Base-by-base conservation (phyloP, 345 rosid genomes). In the Camelina hispida region DNA sequence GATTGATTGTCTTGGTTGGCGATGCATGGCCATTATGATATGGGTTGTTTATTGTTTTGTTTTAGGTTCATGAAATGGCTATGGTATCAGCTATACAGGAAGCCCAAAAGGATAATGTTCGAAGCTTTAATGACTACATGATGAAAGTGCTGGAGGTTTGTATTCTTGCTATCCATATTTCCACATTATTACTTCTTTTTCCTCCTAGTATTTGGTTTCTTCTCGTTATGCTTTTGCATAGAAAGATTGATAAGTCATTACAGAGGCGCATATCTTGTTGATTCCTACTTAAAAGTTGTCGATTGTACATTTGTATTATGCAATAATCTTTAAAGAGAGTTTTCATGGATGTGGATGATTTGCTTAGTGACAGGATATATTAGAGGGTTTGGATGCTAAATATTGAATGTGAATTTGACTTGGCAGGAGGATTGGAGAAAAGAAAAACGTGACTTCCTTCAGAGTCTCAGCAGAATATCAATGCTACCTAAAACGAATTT, bases 21-120 rank as follows among this genome's bases (percentile, higher is more conserved):
- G 0, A 44, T 30, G 51, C 52, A 46, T 32, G 50, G 69, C 44
- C 14, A 14, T 55, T 56, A 23, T 68, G 48, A 40, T 38, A 28
- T 53, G 58, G 3, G 22, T 10, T 43, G 15, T 46, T 32, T 28
- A 34, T 20, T 58, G 7, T 23, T 42, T 22, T 10, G 10, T 12
- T 40, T 6, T 72, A 95, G 99, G 94, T 95, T 78, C 99, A 89
- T 85, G 99, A 92, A 84, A 89, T 95, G 93, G 93, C 98, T 73
- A 88, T 95, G 89, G 96, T 95, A 37, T 95, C 97, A 47, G 91
- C 98, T 66, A 87, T 95, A 71, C 99, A 95, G 72, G 93, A 92
- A 90, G 97, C 98, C 65, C 99, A 92, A 75, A 90, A 89, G 84
- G 99, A 95, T 82, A 95, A 87, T 43, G 77, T 90, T 58, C 84